Base-by-base conservation (phyloP, 805 yeast species). In the Cyberlindnera petersonii region DNA sequence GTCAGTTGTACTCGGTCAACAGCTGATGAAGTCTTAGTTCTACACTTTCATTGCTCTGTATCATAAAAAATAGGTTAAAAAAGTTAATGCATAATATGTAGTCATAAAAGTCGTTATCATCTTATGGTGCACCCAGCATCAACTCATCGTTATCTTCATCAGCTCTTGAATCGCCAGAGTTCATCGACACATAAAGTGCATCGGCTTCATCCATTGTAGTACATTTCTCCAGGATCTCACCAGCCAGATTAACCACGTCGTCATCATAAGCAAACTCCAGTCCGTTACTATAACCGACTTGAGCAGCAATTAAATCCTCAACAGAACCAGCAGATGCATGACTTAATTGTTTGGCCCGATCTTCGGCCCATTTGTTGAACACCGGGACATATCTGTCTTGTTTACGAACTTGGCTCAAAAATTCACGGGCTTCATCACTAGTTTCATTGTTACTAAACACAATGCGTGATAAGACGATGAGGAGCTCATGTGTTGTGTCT, bases 131-230 rank as follows among this genome's bases (percentile, higher is more conserved):
- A 14, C 32, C 37, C 30, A 31, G 39, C 37, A 32, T 27, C 27
- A 27, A 6, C 4, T 38, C 36, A 18, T 26, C 28, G 9, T 42
- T 35, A 5, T 34, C 31, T n/a, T 40, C 43, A 24, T 30, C 36
- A 7, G 14, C 31, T 19, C 20, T 16, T 14, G 27, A 33, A 14
- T 26, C 38, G 16, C 33, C 39, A 3, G 31, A 23, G 33, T 41
- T 44, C 77, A 86, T 82, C 42, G 85, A 77, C 42, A 73, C 63
- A 56, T 77, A 85, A 45, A 86, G 63, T 37, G 77, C 75, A 58
- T 87, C 95, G 1, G 87, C 86, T 49, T 85, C 94, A 47, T 83
- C 88, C 52, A 80, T 79, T 4, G 86, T 82, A 9, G 79, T 73
- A 43, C 79, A 77, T 20, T 72, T 69, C 42, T 80, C 86, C 38